Evolutionary conservation across 2,329 filamentous ascomycete species (phyloP), one percentile per base, ranked within the genome.

Genomic region (Pseudofabraea citricarpa): DNA sequence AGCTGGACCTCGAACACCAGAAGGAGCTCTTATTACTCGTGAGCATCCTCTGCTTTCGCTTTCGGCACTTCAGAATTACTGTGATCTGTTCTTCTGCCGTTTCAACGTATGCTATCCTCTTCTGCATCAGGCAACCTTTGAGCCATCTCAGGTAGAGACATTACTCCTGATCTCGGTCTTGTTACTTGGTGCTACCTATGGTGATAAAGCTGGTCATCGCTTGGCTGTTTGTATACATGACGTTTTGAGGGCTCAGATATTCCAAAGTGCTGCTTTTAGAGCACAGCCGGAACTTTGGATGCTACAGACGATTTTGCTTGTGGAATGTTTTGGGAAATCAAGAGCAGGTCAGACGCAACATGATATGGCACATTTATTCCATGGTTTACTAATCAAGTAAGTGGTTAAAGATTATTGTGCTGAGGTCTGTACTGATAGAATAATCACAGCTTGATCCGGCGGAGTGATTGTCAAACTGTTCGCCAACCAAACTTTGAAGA

Each of bases 271-370:
- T 1, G 71, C 70, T 0, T 83, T 83, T 55, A 77, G 69, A 1
- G 66, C 78, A 0, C 70, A 72, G n/a, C 78, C 79, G 0, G 70
- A 77, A 18, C 62, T 83, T 0, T 83, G 78, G 79, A 71, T 79
- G 0, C 51, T 83, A 1, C 77, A 83, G 47, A 75, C 76, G 0
- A 79, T 83, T 24, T 59, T 83, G 7, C 61, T 83, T 0, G 77
- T 82, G 0, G 79, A 83, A 49, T 82, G 79, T 49, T 82, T 83
- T 43, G 79, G 79, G 3, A 83, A 83, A 56, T 79, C 74, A 27
- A 65, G 78, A 43, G 78, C 78, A 0, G 79, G 79, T 0, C 77
- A 79, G 48, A 77, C 77, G 38, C 78, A 83, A 51, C 75, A 81
- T 46, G 79, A 83, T 20, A 78, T 79, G 68, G 75, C 75, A 4